Evolutionary conservation across 306 rosid genomes (phyloP).

Genomic region (Vigna unguiculata): DNA sequence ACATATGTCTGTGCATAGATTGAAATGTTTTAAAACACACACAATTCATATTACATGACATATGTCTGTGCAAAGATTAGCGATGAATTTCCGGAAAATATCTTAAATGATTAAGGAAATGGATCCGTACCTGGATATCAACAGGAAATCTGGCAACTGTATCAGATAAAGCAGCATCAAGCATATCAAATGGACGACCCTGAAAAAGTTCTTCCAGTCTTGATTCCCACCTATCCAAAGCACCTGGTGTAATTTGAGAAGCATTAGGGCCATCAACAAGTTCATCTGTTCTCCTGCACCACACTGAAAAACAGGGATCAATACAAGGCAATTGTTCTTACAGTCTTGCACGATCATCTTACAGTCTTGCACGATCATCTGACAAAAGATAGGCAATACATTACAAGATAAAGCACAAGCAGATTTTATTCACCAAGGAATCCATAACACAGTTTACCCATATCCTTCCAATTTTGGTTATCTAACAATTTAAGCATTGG

Average conservation of each 20-base stretch:
- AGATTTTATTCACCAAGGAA: conserved; percentile 8
- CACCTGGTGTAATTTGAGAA: conserved; percentile 63
- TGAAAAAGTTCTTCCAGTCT: conserved; percentile 66
- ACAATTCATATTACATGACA: background rate
- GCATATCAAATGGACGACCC: conserved; percentile 71
- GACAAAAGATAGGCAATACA: conserved; percentile 2
- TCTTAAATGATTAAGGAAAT: conserved; percentile 18
- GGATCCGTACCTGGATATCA: conserved; percentile 58
- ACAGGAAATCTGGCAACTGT: conserved; percentile 62
- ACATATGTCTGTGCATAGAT: background rate
- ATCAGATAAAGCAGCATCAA: conserved; percentile 65
- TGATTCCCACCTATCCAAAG: conserved; percentile 68
- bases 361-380: conserved; percentile 26
- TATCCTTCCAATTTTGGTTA: background rate
- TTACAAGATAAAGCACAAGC: conserved; percentile 17
- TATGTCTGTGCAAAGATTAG: background rate
- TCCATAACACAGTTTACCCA: background rate
- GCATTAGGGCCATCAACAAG: conserved; percentile 76
- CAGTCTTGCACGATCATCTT: conserved; percentile 9
- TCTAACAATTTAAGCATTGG: background rate
- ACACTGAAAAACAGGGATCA: conserved; percentile 55
- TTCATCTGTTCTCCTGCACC: conserved; percentile 73
- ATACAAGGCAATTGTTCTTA: conserved; percentile 5
- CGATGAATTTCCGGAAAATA: background rate
- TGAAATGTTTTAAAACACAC: background rate